phyloP scores from a whole-genome alignment of 768 basidiomycete genomes.

The Lepiota venenata region DNA sequence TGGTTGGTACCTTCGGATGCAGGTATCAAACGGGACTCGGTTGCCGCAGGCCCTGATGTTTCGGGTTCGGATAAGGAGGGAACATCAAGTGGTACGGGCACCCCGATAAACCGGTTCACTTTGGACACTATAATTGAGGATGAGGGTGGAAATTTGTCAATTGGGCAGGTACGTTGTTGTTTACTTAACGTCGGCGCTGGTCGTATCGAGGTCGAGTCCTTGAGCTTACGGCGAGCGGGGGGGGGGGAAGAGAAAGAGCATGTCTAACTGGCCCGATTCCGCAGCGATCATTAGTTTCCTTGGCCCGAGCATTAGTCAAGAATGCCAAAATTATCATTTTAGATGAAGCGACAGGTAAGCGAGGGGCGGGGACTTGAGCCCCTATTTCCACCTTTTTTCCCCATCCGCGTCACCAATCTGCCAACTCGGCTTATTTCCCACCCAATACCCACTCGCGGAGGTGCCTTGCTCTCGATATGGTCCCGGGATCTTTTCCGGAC shows the following conservation, averaged over 20 bases:
- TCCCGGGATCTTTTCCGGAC: too few relatives aligned
- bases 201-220: too few relatives aligned
- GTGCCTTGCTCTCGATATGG: too few relatives aligned
- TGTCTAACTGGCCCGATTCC: not conserved
- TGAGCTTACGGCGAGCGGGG: too few relatives aligned
- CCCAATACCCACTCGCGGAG: too few relatives aligned
- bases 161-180: slow-evolving; percentile 48
- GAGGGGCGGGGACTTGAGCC: not conserved
- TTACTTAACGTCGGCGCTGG: too few relatives aligned
- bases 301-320: slow-evolving; percentile 88
- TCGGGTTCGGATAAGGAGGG: slow-evolving; percentile 27
- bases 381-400: not conserved
- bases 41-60: slow-evolving; percentile 26
- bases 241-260: too few relatives aligned
- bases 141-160: slow-evolving; percentile 82
- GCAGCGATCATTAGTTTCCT: slow-evolving; percentile 78
- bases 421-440: not conserved
- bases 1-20: slow-evolving; percentile 51
- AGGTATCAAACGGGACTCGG: slow-evolving; percentile 34
- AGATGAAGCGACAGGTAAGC: slow-evolving; percentile 80
- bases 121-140: slow-evolving; percentile 84
- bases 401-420: not conserved
- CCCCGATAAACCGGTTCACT: slow-evolving; percentile 62
- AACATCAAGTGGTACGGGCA: slow-evolving; percentile 35
- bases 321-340: slow-evolving; percentile 81